These are phyloP conservation scores for Alternaria viburni DNA, from an alignment of 2,329 filamentous ascomycete genomes.

Conservation along the genomic window DNA sequence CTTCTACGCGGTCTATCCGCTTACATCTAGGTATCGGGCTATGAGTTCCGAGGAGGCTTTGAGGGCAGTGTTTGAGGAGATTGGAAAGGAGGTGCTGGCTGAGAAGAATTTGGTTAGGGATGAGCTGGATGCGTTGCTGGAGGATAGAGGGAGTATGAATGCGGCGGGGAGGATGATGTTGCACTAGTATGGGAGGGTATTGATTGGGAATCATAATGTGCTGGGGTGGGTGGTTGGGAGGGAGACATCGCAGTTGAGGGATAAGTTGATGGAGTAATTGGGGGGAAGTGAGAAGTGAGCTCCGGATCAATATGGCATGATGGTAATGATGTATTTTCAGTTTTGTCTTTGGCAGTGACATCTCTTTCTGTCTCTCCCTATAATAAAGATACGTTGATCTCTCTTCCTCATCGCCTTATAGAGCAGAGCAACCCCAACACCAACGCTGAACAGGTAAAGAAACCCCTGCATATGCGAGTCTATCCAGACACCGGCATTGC, in stretches of 20 bases:
- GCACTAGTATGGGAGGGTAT: too few species aligned
- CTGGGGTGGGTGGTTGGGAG: background rate
- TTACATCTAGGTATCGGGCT: too few species aligned
- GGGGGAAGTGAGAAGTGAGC: background rate
- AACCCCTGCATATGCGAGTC: background rate
- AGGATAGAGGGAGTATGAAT: background rate
- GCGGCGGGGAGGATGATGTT: too few species aligned
- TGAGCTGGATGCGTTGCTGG: slow-evolving; percentile 19
- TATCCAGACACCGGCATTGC: background rate
- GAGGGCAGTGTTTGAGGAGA: too few species aligned
- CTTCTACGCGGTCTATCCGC: too few species aligned
- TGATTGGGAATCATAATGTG: too few species aligned
- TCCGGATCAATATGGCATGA: background rate
- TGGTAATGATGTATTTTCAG: background rate
- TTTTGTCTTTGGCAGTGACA: background rate
- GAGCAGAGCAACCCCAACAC: slow-evolving; percentile 7
- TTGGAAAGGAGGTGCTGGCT: too few species aligned
- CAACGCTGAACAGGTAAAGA: slow-evolving; percentile 3
- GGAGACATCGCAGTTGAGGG: background rate
- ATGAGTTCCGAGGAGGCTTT: too few species aligned
- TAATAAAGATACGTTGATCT: background rate
- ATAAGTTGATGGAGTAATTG: background rate
- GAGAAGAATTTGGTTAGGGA: too few species aligned
- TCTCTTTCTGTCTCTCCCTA: background rate
- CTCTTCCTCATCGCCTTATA: background rate